Evolutionary conservation across 1,139 yeast species (phyloP).

Genomic region (Yamadazyma friedrichii): DNA sequence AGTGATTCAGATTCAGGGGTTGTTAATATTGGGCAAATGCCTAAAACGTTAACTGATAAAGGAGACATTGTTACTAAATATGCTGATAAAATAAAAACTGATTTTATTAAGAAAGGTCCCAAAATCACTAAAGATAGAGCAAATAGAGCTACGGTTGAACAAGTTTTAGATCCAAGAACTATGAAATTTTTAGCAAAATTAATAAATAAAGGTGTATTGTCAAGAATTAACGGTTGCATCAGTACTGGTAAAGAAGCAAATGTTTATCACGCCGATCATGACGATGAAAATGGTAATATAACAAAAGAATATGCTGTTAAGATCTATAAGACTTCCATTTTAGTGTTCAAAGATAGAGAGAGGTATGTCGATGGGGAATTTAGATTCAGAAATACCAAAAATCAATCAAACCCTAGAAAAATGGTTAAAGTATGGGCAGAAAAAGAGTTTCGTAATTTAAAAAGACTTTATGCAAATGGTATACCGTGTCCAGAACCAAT

Average conservation of each 20-base stretch:
- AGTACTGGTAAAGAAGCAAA: slow-evolving; percentile 98
- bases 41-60: slow-evolving; percentile 40
- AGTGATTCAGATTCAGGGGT: slow-evolving; percentile 5
- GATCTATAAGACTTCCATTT: slow-evolving; percentile 91
- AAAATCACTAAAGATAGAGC: slow-evolving; percentile 76
- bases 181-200: slow-evolving; percentile 77
- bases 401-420: slow-evolving; percentile 89
- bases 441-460: slow-evolving; percentile 90
- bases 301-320: slow-evolving; percentile 78
- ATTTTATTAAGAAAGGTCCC: slow-evolving; percentile 54
- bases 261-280: slow-evolving; percentile 90
- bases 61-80: slow-evolving; percentile 61
- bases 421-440: slow-evolving; percentile 99
- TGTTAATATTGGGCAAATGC: background rate
- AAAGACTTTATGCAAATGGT: slow-evolving; percentile 72
- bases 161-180: slow-evolving; percentile 93
- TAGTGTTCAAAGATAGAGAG: slow-evolving; percentile 94
- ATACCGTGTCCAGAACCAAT: slow-evolving; percentile 93
- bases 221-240: slow-evolving; percentile 89
- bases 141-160: slow-evolving; percentile 94
- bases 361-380: slow-evolving; percentile 96
- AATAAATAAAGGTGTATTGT: slow-evolving; percentile 77
- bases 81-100: slow-evolving; percentile 63
- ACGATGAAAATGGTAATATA: slow-evolving; percentile 36
- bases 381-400: slow-evolving; percentile 80